A percentile compares a stretch with the other conserved stretches of the same genome.
These are phyloP conservation scores for Penicillium canescens DNA, from an alignment of 495 filamentous ascomycete genomes.

Conservation along the genomic window DNA sequence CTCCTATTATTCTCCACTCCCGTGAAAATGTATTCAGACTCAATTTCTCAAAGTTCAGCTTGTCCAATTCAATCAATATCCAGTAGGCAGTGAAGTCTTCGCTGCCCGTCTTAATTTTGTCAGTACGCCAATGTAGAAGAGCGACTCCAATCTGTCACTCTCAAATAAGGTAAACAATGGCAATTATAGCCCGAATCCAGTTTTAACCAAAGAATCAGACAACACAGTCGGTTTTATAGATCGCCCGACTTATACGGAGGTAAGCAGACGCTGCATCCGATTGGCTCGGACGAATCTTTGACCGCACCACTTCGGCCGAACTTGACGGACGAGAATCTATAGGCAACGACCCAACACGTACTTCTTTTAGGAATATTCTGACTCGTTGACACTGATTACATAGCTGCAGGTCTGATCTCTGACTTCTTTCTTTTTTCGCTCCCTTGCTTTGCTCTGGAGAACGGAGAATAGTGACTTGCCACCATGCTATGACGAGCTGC, in stretches of 20 bases:
- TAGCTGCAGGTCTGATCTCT: not conserved
- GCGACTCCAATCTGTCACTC: no score
- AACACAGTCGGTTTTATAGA: not conserved
- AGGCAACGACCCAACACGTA: not conserved
- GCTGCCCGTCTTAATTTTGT: no score
- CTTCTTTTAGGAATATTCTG: no score
- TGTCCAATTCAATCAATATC: not conserved
- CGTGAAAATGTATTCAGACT: slow-evolving; percentile 27
- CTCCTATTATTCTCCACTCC: slow-evolving; percentile 30
- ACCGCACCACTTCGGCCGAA: slow-evolving; percentile 19
- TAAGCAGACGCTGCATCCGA: not conserved
- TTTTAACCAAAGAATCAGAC: not conserved
- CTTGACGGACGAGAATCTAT: slow-evolving; percentile 20
- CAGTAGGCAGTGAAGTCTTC: not conserved
- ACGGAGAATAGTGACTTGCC: no score
- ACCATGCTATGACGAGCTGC: no score
- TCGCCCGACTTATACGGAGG: not conserved
- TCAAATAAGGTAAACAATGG: no score
- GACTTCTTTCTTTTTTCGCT: no score
- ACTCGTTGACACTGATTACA: not conserved
- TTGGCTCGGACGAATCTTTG: slow-evolving; percentile 6
- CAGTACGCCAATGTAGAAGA: no score
- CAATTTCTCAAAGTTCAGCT: slow-evolving; percentile 7
- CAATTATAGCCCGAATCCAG: not conserved
- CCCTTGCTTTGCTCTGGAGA: not conserved